phyloP scores from a whole-genome alignment of 768 basidiomycete genomes.

The Podaxis mareebaensis region DNA sequence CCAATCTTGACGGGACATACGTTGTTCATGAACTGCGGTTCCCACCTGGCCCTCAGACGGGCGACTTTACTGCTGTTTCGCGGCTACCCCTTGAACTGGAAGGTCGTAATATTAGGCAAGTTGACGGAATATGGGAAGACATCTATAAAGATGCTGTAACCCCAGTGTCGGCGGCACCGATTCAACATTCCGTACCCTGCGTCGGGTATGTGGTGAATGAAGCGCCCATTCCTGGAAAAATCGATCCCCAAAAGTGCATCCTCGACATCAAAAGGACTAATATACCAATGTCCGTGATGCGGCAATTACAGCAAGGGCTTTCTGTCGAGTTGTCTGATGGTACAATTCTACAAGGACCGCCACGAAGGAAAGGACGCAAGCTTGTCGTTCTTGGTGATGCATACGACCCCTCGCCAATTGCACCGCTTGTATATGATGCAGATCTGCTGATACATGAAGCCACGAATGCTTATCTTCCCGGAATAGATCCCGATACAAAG shows the following conservation, averaged over 20 bases:
- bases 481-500: conserved; percentile 60
- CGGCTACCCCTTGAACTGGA: conserved; percentile 52
- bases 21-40: conserved; percentile 83
- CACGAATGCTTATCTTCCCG: conserved; percentile 82
- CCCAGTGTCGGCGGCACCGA: conserved; percentile 75
- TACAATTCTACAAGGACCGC: conserved; percentile 67
- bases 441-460: conserved; percentile 86
- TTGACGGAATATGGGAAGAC: conserved; percentile 63
- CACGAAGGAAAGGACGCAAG: conserved; percentile 68
- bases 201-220: conserved; percentile 78
- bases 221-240: conserved; percentile 72
- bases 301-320: conserved; percentile 64
- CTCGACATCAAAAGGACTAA: conserved; percentile 71
- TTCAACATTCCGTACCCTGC: conserved; percentile 78
- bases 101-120: conserved; percentile 65
- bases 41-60: conserved; percentile 53
- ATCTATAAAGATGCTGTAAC: conserved; percentile 59
- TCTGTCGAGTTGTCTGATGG: conserved; percentile 68
- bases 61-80: conserved; percentile 49
- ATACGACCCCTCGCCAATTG: conserved; percentile 71
- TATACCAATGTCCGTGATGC: conserved; percentile 68
- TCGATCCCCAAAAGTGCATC: conserved; percentile 66
- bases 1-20: conserved; percentile 66
- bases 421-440: conserved; percentile 57
- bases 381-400: conserved; percentile 86